Evolutionary conservation across 1,139 yeast species (phyloP).

Genomic region (Sugiyamaella paludigena): DNA sequence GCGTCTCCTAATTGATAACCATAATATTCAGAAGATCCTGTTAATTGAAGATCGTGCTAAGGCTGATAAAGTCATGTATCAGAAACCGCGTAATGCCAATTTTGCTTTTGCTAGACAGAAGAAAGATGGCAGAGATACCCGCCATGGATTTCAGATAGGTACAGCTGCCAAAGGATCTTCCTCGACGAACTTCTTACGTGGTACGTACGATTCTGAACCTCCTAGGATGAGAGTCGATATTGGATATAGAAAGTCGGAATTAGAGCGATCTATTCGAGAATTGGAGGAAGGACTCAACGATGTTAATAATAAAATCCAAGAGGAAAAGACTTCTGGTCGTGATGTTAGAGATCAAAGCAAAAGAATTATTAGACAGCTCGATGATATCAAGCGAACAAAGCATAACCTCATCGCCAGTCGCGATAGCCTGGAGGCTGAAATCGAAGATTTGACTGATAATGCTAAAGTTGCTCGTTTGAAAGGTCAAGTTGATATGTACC

Average conservation of each 20-base stretch:
- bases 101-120: conserved; percentile 34
- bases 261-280: conserved; percentile 13
- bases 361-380: background rate
- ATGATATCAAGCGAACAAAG: background rate
- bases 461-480: conserved; percentile 8
- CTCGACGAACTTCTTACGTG: conserved; percentile 7
- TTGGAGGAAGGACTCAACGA: conserved; percentile 3
- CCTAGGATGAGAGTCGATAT: conserved; percentile 14
- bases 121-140: conserved; percentile 2
- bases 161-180: conserved; percentile 10
- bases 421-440: conserved; percentile 10
- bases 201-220: conserved; percentile 1
- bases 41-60: conserved; percentile 50
- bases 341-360: background rate
- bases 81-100: conserved; percentile 43
- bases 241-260: conserved; percentile 8
- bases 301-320: background rate
- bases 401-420: conserved; percentile 2
- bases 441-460: conserved; percentile 12
- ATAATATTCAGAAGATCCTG: conserved; percentile 57
- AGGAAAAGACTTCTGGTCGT: background rate
- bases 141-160: conserved; percentile 15
- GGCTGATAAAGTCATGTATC: conserved; percentile 49
- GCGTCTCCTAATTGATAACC: conserved; percentile 64
- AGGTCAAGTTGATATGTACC: conserved; percentile 24